phyloP scores from a whole-genome alignment of 306 rosid species.

The Adenanthera pavonina region DNA sequence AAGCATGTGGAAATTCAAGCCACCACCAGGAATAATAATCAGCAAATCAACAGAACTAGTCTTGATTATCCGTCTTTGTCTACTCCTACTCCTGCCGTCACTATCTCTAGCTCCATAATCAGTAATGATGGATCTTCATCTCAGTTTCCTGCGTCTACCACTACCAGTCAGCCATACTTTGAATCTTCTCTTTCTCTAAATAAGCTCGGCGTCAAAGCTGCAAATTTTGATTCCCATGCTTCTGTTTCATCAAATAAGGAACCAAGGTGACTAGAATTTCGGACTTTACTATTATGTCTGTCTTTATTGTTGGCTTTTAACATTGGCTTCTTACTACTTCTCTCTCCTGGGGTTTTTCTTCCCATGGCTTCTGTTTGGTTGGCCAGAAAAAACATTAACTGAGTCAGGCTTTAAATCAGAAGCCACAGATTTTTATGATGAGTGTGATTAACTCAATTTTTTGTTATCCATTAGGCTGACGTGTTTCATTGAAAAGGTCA shows the following conservation, averaged over 20 bases:
- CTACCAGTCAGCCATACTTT: conserved; percentile 44
- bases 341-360: not conserved
- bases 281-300: conserved; percentile 4
- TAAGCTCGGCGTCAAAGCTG: conserved; percentile 40
- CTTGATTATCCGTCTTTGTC: conserved; percentile 47
- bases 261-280: conserved; percentile 50
- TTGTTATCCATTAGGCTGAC: not conserved
- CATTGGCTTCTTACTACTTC: not conserved
- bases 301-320: not conserved
- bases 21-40: not conserved
- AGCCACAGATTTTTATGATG: not conserved
- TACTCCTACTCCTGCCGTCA: conserved; percentile 36
- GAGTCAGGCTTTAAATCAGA: not conserved
- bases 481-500: not conserved
- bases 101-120: conserved; percentile 40
- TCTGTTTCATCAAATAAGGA: conserved; percentile 51
- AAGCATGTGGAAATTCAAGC: conserved; percentile 89
- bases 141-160: conserved; percentile 48
- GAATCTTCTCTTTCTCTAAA: conserved; percentile 49
- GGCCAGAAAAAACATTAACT: not conserved
- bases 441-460: not conserved
- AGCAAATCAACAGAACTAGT: conserved; percentile 55
- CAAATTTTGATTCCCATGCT: conserved; percentile 36
- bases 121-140: conserved; percentile 43
- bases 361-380: conserved; percentile 5